A percentile compares a stretch with the other conserved stretches of the same genome.
These are phyloP conservation scores for Maudiozyma humilis DNA, from an alignment of 1,139 yeast species.

Conservation along the genomic window DNA sequence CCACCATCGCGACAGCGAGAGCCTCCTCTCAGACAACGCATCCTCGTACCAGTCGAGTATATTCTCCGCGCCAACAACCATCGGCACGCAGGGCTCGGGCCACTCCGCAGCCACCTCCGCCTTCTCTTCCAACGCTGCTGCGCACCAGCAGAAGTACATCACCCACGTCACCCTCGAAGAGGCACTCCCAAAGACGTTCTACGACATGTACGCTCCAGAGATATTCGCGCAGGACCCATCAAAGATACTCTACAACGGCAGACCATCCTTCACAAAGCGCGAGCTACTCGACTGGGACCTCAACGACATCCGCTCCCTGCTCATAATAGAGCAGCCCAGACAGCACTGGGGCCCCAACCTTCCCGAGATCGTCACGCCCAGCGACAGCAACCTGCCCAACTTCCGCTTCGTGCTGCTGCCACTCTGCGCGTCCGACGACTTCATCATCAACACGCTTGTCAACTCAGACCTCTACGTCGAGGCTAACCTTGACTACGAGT, in stretches of 20 bases:
- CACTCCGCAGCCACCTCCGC: conserved; percentile 11
- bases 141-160: conserved; percentile 12
- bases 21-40: conserved; percentile 19
- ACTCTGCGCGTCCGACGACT: conserved; percentile 40
- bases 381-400: conserved; percentile 20
- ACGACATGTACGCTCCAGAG: conserved; percentile 50
- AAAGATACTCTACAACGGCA: conserved; percentile 39
- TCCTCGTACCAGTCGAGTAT: conserved; percentile 25
- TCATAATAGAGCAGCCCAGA: conserved; percentile 42
- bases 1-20: conserved; percentile 12
- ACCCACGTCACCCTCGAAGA: conserved; percentile 29
- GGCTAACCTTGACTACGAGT: conserved; percentile 44
- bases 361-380: conserved; percentile 35
- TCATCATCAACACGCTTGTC: conserved; percentile 42
- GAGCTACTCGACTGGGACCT: conserved; percentile 56
- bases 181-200: conserved; percentile 42
- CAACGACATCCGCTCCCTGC: conserved; percentile 54
- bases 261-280: conserved; percentile 54
- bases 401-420: conserved; percentile 42
- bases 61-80: conserved; percentile 24
- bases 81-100: conserved; percentile 14
- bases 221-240: conserved; percentile 34
- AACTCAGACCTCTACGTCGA: conserved; percentile 52
- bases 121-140: too few relatives aligned
- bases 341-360: conserved; percentile 45